Evolutionary conservation across 148 eudicot genomes (phyloP), one percentile per base, ranked within the genome.

Genomic region (Arbutus unedo): DNA sequence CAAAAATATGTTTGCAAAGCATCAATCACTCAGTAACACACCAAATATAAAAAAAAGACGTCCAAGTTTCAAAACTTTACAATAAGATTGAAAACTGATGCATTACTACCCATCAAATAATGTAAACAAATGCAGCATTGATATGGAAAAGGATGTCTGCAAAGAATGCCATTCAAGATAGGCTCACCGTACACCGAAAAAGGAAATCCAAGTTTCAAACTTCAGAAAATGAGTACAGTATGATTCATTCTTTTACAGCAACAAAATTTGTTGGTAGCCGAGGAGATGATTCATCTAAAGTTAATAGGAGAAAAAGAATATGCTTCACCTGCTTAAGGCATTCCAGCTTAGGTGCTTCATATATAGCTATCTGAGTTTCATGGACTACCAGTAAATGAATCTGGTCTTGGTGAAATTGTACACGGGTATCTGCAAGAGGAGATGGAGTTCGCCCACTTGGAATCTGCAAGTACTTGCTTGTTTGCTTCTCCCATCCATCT

Each of bases 351-450:
- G 94, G 90, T 74, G 96, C 95, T 87, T 93, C 96, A 57, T 92
- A 93, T 50, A 96, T 90, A 57, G 96, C 98, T 77, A 94, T 91
- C 84, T 96, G 99, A 71, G 93, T 92, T 91, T 93, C 98, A 86
- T 94, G 99, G 66, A 91, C 94, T 49, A 89, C 96, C 77, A 96
- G 81, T 59, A 96, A 74, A 86, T 94, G 98, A 55, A 86, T 87
- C 89, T 96, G 97, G 84, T 96, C 93, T 81, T 92, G 92, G 86
- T 94, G 98, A 84, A 96, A 96, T 79, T 96, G 99, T 45, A 96
- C 96, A 68, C 90, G 89, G 43, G 98, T 96, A 86, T 96, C 97
- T 25, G 93, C 88, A 83, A 88, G 90, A 85, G 93, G 87, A 86
- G 85, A 83, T 81, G 90, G 80, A 43, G 91, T 82, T 72, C 90